These are phyloP conservation scores for Aspergillus terreus DNA, from an alignment of 2,329 filamentous ascomycete genomes.

Conservation along the genomic window DNA sequence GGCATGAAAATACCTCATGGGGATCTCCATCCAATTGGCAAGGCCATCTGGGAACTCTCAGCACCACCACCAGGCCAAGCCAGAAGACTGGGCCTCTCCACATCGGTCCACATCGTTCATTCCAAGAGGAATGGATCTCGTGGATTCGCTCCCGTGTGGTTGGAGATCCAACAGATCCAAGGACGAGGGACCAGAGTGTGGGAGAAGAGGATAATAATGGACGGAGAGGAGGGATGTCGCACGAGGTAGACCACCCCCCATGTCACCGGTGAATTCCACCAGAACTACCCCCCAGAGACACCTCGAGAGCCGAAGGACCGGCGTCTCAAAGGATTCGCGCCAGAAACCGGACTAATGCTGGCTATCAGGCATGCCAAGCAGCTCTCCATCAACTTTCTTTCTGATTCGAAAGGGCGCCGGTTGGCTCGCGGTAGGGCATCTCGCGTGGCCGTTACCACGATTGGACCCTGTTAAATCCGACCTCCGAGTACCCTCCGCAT, in stretches of 20 bases:
- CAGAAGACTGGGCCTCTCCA: slow-evolving; percentile 5
- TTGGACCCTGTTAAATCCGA: neutral
- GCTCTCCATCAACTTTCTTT: slow-evolving; percentile 5
- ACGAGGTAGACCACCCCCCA: too few relatives aligned
- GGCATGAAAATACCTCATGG: neutral
- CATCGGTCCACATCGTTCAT: slow-evolving; percentile 4
- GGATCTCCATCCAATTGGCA: neutral
- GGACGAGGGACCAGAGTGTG: too few relatives aligned
- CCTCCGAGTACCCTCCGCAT: too few relatives aligned
- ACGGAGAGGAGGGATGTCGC: too few relatives aligned
- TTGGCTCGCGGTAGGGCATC: neutral
- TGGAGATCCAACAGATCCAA: too few relatives aligned
- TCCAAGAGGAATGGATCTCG: too few relatives aligned
- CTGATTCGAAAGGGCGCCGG: slow-evolving; percentile 7
- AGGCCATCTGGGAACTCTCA: neutral
- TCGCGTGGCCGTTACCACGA: neutral
- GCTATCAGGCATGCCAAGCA: slow-evolving; percentile 9
- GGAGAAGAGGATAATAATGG: too few relatives aligned
- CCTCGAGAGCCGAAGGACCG: neutral
- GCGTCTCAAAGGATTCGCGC: slow-evolving; percentile 11
- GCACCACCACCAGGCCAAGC: neutral
- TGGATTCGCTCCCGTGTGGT: too few relatives aligned
- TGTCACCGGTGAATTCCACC: too few relatives aligned
- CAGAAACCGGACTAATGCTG: slow-evolving; percentile 9
- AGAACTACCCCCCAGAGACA: too few relatives aligned